phyloP scores from a whole-genome alignment of 2,329 filamentous ascomycete genomes.

The Monosporascus sp. region DNA sequence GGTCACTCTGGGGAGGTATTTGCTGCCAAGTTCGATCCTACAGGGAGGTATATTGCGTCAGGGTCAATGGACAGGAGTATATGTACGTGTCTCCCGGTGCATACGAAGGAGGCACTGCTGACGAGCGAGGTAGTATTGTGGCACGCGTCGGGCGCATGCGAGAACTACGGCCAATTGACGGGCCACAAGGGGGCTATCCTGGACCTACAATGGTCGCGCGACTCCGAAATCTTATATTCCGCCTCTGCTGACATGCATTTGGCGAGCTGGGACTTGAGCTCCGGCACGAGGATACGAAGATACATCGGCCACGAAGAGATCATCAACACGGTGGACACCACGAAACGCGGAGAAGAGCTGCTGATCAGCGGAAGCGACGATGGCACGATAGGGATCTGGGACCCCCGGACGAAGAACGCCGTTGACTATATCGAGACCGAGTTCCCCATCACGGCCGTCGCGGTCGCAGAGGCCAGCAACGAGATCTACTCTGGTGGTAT shows the following conservation, averaged over 20 bases:
- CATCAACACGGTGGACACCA: conserved; percentile 88
- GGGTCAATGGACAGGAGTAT: conserved; percentile 94
- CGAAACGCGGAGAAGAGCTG: conserved; percentile 83
- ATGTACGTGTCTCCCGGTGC: conserved; percentile 45
- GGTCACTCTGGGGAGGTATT: conserved; percentile 86
- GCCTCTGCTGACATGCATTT: conserved; percentile 91
- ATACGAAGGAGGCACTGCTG: neutral
- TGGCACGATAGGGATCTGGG: conserved; percentile 91
- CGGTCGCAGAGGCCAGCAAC: conserved; percentile 88
- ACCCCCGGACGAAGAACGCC: conserved; percentile 84
- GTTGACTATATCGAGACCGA: conserved; percentile 85
- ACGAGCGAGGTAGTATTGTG: conserved; percentile 64
- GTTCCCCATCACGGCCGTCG: conserved; percentile 86
- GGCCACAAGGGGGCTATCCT: conserved; percentile 89
- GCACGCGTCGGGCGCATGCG: conserved; percentile 86
- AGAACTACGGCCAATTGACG: conserved; percentile 85
- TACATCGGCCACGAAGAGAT: conserved; percentile 93
- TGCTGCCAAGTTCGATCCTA: conserved; percentile 81
- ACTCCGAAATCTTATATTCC: conserved; percentile 85
- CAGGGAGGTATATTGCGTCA: conserved; percentile 84
- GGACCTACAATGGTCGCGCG: conserved; percentile 94
- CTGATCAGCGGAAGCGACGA: conserved; percentile 91
- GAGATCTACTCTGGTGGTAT: conserved; percentile 94
- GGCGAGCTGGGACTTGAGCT: conserved; percentile 91
- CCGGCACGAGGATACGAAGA: conserved; percentile 83